Percentiles rank a stretch among this genome's conserved stretches.
Conservation (phyloP, 2,329 filamentous ascomycete species). For the Cadophora gregata region DNA sequence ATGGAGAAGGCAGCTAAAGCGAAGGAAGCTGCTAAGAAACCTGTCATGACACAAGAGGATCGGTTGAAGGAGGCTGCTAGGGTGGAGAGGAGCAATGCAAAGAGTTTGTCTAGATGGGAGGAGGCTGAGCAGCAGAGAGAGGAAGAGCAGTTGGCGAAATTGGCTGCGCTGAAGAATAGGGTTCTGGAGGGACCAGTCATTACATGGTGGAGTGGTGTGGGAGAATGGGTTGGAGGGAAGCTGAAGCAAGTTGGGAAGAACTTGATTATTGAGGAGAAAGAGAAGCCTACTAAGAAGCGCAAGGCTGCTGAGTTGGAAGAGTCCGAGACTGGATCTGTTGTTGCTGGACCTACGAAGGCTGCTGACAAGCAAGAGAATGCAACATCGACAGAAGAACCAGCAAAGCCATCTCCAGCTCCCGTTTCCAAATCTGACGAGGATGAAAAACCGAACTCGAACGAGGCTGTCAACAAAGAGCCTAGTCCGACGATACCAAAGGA, state of each 20-base stretch:
- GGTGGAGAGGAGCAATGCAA: conserved; percentile 85
- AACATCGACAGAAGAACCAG: background rate
- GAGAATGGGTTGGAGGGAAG: conserved; percentile 79
- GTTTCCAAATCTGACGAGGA: background rate
- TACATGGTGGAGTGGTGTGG: conserved; percentile 91
- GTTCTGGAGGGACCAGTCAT: conserved; percentile 88
- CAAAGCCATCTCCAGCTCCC: background rate
- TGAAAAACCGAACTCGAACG: background rate
- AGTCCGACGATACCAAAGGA: background rate
- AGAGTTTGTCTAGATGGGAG: conserved; percentile 93
- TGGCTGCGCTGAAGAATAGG: conserved; percentile 87
- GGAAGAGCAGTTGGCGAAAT: conserved; percentile 79
- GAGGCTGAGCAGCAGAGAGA: conserved; percentile 88
- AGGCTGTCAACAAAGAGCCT: background rate
- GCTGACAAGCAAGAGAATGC: conserved; percentile 10
- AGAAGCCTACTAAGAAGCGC: conserved; percentile 57
- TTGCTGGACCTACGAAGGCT: background rate
- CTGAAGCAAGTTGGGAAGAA: conserved; percentile 73
- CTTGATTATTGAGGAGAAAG: conserved; percentile 64
- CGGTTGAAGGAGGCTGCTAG: conserved; percentile 80
- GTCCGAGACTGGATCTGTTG: conserved; percentile 22
- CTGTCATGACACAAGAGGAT: conserved; percentile 88
- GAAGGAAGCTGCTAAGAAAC: conserved; percentile 73
- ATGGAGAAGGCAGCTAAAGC: conserved; percentile 67
- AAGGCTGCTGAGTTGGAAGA: conserved; percentile 58